Evolutionary conservation across 1,284 basidiomycete species (phyloP), one percentile per base, ranked within the genome.

Genomic region (Trichosporon sp.): DNA sequence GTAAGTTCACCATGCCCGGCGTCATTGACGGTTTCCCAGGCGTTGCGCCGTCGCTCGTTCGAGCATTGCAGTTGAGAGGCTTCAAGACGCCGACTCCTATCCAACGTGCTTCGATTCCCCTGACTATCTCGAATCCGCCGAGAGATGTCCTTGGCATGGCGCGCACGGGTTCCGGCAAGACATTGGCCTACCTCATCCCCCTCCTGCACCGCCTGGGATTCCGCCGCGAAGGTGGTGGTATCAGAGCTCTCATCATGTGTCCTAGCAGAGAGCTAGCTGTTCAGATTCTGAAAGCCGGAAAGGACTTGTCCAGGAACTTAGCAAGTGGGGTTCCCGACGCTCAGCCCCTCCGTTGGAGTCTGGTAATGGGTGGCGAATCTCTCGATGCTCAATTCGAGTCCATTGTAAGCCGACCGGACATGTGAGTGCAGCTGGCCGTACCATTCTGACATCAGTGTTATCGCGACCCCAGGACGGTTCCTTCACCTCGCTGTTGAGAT

Each of bases 61-160:
- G 94, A 65, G 91, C 94, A 1, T 86, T 99, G 59, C 91, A 92
- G 1, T 86, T 98, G n/a, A 91, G 97, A 80, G 96, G 96, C 11
- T 98, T 94, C 85, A 92, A 92, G 67, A 91, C 91, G 51, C 97
- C 97, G 11, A 99, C 97, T 0, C 97, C 97, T 0, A 99, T 99
- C 67, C 97, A 99, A 84, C 89, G 96, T 8, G 88, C 92, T 16
- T 88, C 95, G 2, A 92, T 99, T 68, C 97, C 97, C 0, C 86
- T 91, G 37, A 89, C 98, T 59, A 88, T 99, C 40, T 84, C 91
- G 4, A 89, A 88, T 66, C 96, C 97, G 54, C 93, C 96, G 1
- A 87, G 93, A 67, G 97, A 99, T 85, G 90, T 99, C 8, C 93
- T 99, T 19, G 97, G 94, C 68, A 99, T 99, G 97, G 96, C 97